These are phyloP conservation scores for Colletotrichum spaethianum DNA, from an alignment of 2,329 filamentous ascomycete species.

Conservation along the genomic window DNA sequence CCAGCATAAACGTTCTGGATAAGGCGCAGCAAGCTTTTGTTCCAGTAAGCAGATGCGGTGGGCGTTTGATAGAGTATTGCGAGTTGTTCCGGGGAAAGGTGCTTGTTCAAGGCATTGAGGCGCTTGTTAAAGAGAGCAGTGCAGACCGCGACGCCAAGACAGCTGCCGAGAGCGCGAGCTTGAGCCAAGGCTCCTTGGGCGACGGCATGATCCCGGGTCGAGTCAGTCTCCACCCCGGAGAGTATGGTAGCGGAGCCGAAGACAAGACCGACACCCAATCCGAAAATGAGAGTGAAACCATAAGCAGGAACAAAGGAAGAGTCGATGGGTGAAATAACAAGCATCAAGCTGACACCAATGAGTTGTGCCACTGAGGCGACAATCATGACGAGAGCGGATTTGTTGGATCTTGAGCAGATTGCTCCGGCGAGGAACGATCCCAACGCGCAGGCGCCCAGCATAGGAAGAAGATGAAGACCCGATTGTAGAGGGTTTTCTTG, in stretches of 20 bases:
- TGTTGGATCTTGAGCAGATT: slow-evolving; percentile 67
- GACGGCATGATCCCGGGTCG: slow-evolving; percentile 65
- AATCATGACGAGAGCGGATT: slow-evolving; percentile 66
- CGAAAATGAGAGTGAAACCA: slow-evolving; percentile 69
- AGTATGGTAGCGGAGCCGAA: slow-evolving; percentile 72
- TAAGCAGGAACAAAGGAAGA: slow-evolving; percentile 61
- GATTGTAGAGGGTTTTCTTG: slow-evolving; percentile 66
- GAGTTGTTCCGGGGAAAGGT: slow-evolving; percentile 56
- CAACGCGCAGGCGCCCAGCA: slow-evolving; percentile 69
- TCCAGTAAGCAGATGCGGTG: slow-evolving; percentile 54
- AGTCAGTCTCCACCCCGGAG: slow-evolving; percentile 65
- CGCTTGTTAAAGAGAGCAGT: slow-evolving; percentile 70
- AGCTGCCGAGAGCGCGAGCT: slow-evolving; percentile 71
- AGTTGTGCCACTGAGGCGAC: slow-evolving; percentile 66
- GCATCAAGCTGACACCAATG: slow-evolving; percentile 66
- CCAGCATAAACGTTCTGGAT: slow-evolving; percentile 60
- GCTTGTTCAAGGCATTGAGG: slow-evolving; percentile 55
- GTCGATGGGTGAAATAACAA: slow-evolving; percentile 54
- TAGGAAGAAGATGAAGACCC: slow-evolving; percentile 70
- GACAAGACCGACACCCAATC: slow-evolving; percentile 71
- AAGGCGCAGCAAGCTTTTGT: slow-evolving; percentile 49
- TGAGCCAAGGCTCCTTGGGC: slow-evolving; percentile 74
- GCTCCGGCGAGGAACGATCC: slow-evolving; percentile 70
- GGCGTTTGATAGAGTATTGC: slow-evolving; percentile 61
- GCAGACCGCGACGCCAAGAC: slow-evolving; percentile 70